Conservation (phyloP, 805 yeast genomes). For the Saccharomycopsis fodiens region DNA sequence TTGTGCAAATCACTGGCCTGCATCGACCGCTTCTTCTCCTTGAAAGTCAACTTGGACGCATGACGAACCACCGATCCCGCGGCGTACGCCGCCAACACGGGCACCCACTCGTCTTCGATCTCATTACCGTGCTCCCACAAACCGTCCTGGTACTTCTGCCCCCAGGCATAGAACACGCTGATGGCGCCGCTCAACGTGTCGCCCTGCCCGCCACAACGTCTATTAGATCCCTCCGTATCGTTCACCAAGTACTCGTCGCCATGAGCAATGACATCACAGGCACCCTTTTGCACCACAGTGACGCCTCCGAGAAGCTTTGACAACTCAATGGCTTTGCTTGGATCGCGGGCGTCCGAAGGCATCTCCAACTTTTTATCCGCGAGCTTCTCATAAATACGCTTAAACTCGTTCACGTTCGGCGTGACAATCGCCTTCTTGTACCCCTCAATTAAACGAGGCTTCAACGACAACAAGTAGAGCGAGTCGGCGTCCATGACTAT, state of each 20-base stretch:
- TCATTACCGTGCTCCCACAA: conserved; percentile 47
- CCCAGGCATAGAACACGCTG: conserved; percentile 81
- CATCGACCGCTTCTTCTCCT: conserved; percentile 64
- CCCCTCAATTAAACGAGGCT: conserved; percentile 48
- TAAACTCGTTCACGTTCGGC: conserved; percentile 84
- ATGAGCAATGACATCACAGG: conserved; percentile 52
- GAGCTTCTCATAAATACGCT: conserved; percentile 40
- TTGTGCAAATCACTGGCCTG: conserved; percentile 77
- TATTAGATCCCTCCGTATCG: conserved; percentile 53
- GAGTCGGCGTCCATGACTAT: conserved; percentile 90
- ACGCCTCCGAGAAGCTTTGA: conserved; percentile 48
- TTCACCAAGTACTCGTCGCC: conserved; percentile 37
- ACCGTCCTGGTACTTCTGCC: conserved; percentile 45
- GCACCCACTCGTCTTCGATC: conserved; percentile 24
- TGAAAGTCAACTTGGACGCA: conserved; percentile 60
- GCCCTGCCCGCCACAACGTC: conserved; percentile 95
- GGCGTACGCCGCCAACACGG: conserved; percentile 56
- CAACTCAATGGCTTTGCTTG: conserved; percentile 29
- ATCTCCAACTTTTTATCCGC: conserved; percentile 20
- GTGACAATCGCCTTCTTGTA: conserved; percentile 64
- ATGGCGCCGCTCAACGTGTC: conserved; percentile 83
- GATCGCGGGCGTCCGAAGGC: conserved; percentile 5
- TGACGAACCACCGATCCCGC: conserved; percentile 62
- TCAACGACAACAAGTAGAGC: conserved; percentile 52
- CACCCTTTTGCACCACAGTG: conserved; percentile 69